Conservation (phyloP, 139 green algal genomes). For the Auxenochlorella pyrenoidosa region DNA sequence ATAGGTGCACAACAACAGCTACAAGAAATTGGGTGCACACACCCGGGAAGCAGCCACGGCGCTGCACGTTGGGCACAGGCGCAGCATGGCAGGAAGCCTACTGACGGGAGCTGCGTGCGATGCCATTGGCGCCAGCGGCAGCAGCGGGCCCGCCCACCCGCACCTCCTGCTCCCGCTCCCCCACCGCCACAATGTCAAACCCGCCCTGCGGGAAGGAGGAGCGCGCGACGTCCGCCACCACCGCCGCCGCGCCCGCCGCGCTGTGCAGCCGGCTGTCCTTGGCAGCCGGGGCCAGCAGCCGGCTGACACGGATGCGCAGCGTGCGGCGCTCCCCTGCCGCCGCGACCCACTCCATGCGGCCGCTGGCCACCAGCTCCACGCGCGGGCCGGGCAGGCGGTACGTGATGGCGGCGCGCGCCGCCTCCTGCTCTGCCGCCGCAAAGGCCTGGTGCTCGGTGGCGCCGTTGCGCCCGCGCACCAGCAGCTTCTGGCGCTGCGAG, state of each 20-base stretch:
- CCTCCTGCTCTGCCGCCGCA: conserved; percentile 34
- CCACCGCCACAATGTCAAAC: conserved; percentile 18
- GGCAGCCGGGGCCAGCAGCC: conserved; percentile 6
- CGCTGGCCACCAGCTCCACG: conserved; percentile 66
- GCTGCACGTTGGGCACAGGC: too few species aligned
- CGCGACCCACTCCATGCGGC: conserved; percentile 69
- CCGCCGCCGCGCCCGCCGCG: neutral
- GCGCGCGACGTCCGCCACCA: conserved; percentile 15
- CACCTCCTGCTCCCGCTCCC: neutral
- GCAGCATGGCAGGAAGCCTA: neutral
- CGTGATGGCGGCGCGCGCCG: neutral
- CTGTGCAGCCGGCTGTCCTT: conserved; percentile 27
- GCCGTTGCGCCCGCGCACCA: conserved; percentile 74
- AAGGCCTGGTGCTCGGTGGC: conserved; percentile 58
- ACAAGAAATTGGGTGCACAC: too few species aligned
- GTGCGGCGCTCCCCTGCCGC: conserved; percentile 33
- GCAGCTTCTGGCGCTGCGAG: conserved; percentile 61
- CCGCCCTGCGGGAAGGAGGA: conserved; percentile 3
- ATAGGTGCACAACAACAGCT: too few species aligned
- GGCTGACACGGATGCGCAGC: conserved; percentile 25
- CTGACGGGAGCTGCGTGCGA: neutral
- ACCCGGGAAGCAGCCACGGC: too few species aligned
- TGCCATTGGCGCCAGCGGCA: neutral
- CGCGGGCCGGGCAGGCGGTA: conserved; percentile 47
- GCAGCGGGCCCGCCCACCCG: neutral